A percentile compares a stretch with the other conserved stretches of the same genome.
These are phyloP conservation scores for Colletotrichum simmondsii DNA, from an alignment of 2,329 filamentous ascomycete genomes.

Conservation along the genomic window DNA sequence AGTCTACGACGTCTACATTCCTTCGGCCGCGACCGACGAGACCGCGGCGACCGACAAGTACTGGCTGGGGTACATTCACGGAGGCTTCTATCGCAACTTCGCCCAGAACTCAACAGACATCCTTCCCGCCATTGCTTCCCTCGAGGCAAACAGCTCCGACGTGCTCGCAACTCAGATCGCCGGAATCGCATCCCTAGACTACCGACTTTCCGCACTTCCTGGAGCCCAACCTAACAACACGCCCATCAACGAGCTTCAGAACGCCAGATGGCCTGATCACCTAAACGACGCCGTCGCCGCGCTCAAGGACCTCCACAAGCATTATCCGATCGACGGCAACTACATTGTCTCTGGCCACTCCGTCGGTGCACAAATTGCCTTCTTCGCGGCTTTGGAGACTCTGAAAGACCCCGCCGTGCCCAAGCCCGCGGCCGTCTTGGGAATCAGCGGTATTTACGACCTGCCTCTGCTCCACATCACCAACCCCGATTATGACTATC, in stretches of 20 bases:
- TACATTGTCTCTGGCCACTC: slow-evolving; percentile 28
- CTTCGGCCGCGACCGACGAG: neutral
- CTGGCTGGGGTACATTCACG: slow-evolving; percentile 26
- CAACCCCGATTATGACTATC: slow-evolving; percentile 63
- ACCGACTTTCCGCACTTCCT: slow-evolving; percentile 25
- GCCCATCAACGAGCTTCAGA: slow-evolving; percentile 13
- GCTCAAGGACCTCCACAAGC: slow-evolving; percentile 13
- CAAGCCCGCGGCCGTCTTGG: slow-evolving; percentile 62
- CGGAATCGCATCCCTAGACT: slow-evolving; percentile 21
- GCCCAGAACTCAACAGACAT: slow-evolving; percentile 19
- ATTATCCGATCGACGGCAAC: slow-evolving; percentile 6
- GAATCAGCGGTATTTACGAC: slow-evolving; percentile 75
- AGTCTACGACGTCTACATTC: slow-evolving; percentile 20
- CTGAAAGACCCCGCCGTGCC: slow-evolving; percentile 8
- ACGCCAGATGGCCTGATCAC: slow-evolving; percentile 26
- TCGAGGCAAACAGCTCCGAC: slow-evolving; percentile 13
- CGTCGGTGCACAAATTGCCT: slow-evolving; percentile 26
- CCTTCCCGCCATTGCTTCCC: slow-evolving; percentile 10
- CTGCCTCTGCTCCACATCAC: slow-evolving; percentile 63
- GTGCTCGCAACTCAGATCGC: neutral
- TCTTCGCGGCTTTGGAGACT: slow-evolving; percentile 6
- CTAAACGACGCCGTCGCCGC: slow-evolving; percentile 17
- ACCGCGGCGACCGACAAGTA: neutral
- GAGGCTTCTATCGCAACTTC: slow-evolving; percentile 29
- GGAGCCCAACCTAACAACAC: slow-evolving; percentile 26